Percentiles rank a stretch among this genome's conserved stretches.
Evolutionary conservation across 306 rosid species (phyloP).

Genomic region (Oemleria cerasiformis): DNA sequence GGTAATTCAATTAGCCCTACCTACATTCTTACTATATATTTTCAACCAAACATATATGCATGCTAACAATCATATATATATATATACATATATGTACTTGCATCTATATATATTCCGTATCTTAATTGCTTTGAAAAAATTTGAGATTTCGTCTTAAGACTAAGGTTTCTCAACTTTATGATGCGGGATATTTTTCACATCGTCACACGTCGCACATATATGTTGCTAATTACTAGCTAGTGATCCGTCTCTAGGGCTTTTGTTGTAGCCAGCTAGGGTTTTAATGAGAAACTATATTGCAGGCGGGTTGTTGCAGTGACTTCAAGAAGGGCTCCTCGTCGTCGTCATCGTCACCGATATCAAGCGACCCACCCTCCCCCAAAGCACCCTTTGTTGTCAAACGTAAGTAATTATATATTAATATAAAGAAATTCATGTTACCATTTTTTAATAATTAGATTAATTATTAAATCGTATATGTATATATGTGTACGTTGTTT

Average conservation of each 20-base stretch:
- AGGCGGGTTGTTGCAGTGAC: slow-evolving; percentile 60
- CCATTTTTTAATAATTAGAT: not conserved
- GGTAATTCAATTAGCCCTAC: slow-evolving; percentile 26
- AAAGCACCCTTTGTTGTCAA: slow-evolving; percentile 87
- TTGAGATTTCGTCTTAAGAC: too few species aligned
- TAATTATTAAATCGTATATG: not conserved
- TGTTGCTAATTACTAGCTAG: not conserved
- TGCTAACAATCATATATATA: not conserved
- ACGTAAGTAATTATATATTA: slow-evolving; percentile 40
- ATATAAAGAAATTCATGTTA: not conserved
- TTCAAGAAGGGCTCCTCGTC: slow-evolving; percentile 55
- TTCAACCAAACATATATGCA: too few species aligned
- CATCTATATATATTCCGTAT: too few species aligned
- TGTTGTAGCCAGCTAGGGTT: not conserved
- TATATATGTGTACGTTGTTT: not conserved
- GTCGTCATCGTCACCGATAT: slow-evolving; percentile 54
- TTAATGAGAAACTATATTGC: slow-evolving; percentile 12
- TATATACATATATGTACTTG: not conserved
- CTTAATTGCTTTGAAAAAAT: too few species aligned
- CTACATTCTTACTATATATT: too few species aligned
- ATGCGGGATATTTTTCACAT: too few species aligned
- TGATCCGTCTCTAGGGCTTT: too few species aligned
- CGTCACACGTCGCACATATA: too few species aligned
- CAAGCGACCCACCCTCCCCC: slow-evolving; percentile 72
- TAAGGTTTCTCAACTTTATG: too few species aligned